Evolutionary conservation across 192 early-diverging fungal species (phyloP), one percentile per base, ranked within the genome.

Genomic region (Allomyces arbusculus): DNA sequence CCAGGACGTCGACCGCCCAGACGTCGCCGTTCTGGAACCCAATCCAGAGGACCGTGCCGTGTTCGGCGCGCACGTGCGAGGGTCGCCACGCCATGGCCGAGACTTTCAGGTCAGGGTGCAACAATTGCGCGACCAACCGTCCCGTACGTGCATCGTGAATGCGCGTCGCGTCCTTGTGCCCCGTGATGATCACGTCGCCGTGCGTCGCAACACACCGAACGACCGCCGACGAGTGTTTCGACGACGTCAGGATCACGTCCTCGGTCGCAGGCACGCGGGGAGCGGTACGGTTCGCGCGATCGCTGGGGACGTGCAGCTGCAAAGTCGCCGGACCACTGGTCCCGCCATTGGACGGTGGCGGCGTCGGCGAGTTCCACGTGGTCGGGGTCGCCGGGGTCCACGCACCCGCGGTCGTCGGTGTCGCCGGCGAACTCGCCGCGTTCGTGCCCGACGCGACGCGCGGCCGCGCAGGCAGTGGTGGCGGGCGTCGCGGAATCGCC

Each of bases 1-100:
- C 50, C 12, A 58, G 20, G 16, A 58, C 50, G 12, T 58, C 50
- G 50, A 58, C 20, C 3, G 50, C 50, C 50, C 50, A 58, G 16
- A 58, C 50, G 50, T 58, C 50, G 50, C 50, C 50, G 50, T 58
- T 58, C 50, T 58, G 50, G 50, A 58, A 58, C 50, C 50, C 50
- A 16, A 58, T n/a, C 50, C 50, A 58, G 0, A 58, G 6, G 16
- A 58, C 50, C 16, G 50, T 58, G 1, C 45, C 45, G 45, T 10
- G 12, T 19, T 50, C 45, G 45, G 12, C 12, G 45, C 45, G 45
- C 12, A 50, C 45, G 7, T 50, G 45, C 45, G 45, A 50, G 10
- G 45, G 45, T 1, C 45, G 45, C 45, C 45, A 50, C 45, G 45
- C 45, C 45, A 50, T 50, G 45, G 45, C 45, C 45, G 45, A 16